Percentiles rank a stretch among this genome's conserved stretches.
phyloP scores from a whole-genome alignment of 73 alveolate genomes.

The Paramecium pentaurelia region DNA sequence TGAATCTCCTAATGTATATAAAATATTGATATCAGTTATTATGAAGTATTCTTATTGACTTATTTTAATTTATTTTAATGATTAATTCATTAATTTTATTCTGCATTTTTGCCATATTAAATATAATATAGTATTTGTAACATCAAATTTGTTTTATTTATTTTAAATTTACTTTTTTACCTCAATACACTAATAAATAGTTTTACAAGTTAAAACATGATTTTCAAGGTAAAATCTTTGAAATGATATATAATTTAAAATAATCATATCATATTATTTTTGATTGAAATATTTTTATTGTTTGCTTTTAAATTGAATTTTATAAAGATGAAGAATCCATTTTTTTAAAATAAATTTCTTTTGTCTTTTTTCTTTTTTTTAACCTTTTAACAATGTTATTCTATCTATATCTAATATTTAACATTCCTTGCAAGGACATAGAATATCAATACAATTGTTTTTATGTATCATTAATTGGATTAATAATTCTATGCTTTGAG shows the following conservation, averaged over 20 bases:
- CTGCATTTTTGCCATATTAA: neutral
- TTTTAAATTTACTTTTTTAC: neutral
- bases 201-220: neutral
- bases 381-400: neutral
- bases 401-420: neutral
- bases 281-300: neutral
- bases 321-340: neutral
- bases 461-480: neutral
- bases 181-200: neutral
- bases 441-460: neutral
- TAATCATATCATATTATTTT: neutral
- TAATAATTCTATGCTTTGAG: neutral
- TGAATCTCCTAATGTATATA: neutral
- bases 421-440: neutral
- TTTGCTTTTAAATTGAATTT: neutral
- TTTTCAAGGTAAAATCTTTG: neutral
- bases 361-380: neutral
- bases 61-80: neutral
- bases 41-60: neutral
- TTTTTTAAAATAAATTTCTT: neutral
- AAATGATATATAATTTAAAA: neutral
- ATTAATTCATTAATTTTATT: neutral
- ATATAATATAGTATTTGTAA: neutral
- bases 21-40: neutral
- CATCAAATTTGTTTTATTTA: neutral